These are phyloP conservation scores for Kodamaea anthophila DNA, from an alignment of 1,139 yeast species.

Conservation along the genomic window DNA sequence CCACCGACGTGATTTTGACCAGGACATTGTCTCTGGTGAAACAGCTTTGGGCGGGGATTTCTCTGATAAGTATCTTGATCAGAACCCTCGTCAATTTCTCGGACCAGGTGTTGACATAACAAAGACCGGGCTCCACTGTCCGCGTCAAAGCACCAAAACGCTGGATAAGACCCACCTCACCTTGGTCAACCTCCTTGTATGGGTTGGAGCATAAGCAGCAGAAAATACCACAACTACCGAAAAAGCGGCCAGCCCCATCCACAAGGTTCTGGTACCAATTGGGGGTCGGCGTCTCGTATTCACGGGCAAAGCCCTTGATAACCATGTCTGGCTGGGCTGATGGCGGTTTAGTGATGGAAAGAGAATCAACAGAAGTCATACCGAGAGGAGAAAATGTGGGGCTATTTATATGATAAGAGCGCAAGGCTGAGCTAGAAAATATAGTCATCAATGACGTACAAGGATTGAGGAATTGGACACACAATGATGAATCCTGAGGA, in stretches of 20 bases:
- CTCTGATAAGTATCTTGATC: constrained; percentile 56
- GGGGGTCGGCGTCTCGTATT: constrained; percentile 31
- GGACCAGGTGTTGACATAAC: constrained; percentile 58
- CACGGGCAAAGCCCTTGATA: constrained; percentile 26
- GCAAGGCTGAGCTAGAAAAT: too few species aligned
- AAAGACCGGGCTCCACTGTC: constrained; percentile 66
- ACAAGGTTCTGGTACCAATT: constrained; percentile 38
- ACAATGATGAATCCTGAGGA: too few species aligned
- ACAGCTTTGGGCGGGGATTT: constrained; percentile 63
- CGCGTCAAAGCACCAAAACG: constrained; percentile 64
- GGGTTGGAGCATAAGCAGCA: constrained; percentile 60
- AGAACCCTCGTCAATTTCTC: constrained; percentile 51
- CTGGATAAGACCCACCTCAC: constrained; percentile 65
- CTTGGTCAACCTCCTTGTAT: constrained; percentile 57
- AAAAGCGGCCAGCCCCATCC: constrained; percentile 36
- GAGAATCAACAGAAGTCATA: constrained; percentile 4
- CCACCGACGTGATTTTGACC: constrained; percentile 57
- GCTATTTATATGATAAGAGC: too few species aligned
- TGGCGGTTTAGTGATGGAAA: constrained; percentile 6
- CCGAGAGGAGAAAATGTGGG: too few species aligned
- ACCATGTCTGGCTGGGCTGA: constrained; percentile 14
- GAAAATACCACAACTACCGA: constrained; percentile 57
- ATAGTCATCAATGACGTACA: too few species aligned
- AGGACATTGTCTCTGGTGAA: constrained; percentile 68
- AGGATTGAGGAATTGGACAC: too few species aligned